These are phyloP conservation scores for Pistacia integerrima DNA, from an alignment of 345 rosid genomes.

Conservation along the genomic window DNA sequence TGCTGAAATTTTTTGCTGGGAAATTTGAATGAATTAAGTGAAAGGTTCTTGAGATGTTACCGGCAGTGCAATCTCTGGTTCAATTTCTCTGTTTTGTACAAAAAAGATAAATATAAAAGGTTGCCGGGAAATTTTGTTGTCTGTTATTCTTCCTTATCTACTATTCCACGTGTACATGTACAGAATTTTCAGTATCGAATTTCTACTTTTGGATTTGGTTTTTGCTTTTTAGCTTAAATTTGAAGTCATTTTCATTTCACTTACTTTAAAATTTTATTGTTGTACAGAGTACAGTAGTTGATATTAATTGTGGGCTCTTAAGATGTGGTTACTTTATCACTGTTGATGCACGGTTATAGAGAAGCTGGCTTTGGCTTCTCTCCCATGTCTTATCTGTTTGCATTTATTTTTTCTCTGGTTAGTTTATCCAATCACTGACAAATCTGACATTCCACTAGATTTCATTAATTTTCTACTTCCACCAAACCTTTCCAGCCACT, in stretches of 20 bases:
- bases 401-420: constrained; percentile 20
- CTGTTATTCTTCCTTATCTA: constrained; percentile 4
- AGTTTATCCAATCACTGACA: constrained; percentile 34
- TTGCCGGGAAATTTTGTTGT: constrained; percentile 64
- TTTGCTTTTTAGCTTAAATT: neutral
- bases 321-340: neutral
- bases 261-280: neutral
- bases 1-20: constrained; percentile 42
- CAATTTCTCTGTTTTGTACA: constrained; percentile 42
- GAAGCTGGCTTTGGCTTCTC: constrained; percentile 31
- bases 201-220: constrained; percentile 15
- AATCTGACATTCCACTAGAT: constrained; percentile 53
- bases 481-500: neutral
- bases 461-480: constrained; percentile 15
- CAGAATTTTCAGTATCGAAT: constrained; percentile 31
- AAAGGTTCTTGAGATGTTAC: constrained; percentile 25
- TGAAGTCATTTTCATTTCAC: neutral
- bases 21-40: neutral
- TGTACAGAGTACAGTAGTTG: neutral
- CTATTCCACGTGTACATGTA: constrained; percentile 33
- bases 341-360: neutral
- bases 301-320: neutral
- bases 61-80: constrained; percentile 44
- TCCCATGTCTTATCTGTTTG: constrained; percentile 20
- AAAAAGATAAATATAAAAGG: constrained; percentile 20